Percentiles rank a stretch among this genome's conserved stretches.
phyloP scores from a whole-genome alignment of 805 yeast genomes.

The Lipomyces yamanashiensis region DNA sequence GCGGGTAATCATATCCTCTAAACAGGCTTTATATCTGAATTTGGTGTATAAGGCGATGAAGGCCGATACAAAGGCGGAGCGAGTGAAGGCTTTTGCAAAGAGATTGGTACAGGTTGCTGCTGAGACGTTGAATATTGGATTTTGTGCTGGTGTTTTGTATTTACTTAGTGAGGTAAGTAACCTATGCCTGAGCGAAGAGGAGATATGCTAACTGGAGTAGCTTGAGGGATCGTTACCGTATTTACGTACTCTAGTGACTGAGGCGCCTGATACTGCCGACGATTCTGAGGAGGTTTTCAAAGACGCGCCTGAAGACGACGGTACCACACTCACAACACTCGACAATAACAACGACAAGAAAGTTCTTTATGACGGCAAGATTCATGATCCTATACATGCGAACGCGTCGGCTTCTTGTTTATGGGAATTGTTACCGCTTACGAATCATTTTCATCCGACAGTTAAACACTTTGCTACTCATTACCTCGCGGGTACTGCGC shows the following conservation, averaged over 20 bases:
- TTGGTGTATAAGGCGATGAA: constrained; percentile 82
- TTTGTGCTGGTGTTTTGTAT: constrained; percentile 80
- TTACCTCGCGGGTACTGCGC: constrained; percentile 52
- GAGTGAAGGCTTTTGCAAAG: constrained; percentile 89
- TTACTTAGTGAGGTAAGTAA: constrained; percentile 61
- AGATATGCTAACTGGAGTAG: constrained; percentile 2
- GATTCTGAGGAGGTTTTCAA: constrained; percentile 48
- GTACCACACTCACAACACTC: constrained; percentile 27
- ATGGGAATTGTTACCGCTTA: constrained; percentile 82
- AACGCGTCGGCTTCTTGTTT: constrained; percentile 78
- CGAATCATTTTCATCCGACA: constrained; percentile 90
- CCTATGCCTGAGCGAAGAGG: neutral
- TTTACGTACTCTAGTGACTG: constrained; percentile 63
- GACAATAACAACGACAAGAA: constrained; percentile 21
- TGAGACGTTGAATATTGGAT: constrained; percentile 87
- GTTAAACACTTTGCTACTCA: constrained; percentile 78
- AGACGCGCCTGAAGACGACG: constrained; percentile 44
- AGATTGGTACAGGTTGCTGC: constrained; percentile 83
- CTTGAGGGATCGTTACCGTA: constrained; percentile 67
- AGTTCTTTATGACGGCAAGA: constrained; percentile 73
- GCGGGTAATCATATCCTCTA: constrained; percentile 81
- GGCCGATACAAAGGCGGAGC: constrained; percentile 60
- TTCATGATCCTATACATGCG: constrained; percentile 92
- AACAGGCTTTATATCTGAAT: constrained; percentile 89
- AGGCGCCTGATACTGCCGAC: constrained; percentile 57